A percentile compares a stretch with the other conserved stretches of the same genome.
phyloP scores from a whole-genome alignment of 148 eudicot genomes.

The Euryodendron excelsum region DNA sequence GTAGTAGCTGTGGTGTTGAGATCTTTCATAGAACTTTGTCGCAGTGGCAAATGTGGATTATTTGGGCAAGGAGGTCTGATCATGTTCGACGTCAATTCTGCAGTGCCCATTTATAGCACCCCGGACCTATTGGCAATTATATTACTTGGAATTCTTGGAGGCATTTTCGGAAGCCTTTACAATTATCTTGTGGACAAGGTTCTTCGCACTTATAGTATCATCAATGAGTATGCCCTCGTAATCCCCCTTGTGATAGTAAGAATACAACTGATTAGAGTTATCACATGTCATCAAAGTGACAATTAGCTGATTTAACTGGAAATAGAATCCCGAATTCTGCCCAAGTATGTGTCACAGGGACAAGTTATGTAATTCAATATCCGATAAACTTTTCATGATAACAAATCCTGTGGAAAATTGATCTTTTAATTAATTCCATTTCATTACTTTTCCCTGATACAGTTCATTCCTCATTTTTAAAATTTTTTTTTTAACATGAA shows the following conservation, averaged over 20 bases:
- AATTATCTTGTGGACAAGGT: slow-evolving; percentile 74
- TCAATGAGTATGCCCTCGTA: slow-evolving; percentile 57
- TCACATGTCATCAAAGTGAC: not conserved
- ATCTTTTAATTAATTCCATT: not conserved
- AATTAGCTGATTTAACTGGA: not conserved
- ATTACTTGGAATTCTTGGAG: slow-evolving; percentile 64
- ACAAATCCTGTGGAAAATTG: not conserved
- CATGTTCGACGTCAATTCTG: slow-evolving; percentile 64
- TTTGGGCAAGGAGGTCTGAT: slow-evolving; percentile 85
- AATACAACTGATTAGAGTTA: not conserved
- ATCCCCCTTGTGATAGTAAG: not conserved
- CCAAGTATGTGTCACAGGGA: not conserved
- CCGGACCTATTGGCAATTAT: slow-evolving; percentile 50
- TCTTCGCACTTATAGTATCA: slow-evolving; percentile 59
- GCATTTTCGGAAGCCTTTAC: slow-evolving; percentile 68
- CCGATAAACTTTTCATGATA: not conserved
- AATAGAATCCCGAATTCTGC: not conserved
- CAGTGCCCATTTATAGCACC: slow-evolving; percentile 33
- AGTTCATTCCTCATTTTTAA: not conserved
- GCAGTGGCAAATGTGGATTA: slow-evolving; percentile 68
- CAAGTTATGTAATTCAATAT: not conserved
- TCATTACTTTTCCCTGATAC: not conserved
- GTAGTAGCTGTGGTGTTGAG: slow-evolving; percentile 70
- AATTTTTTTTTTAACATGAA: not conserved
- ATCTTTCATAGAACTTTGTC: slow-evolving; percentile 54